Evolutionary conservation across 106 monocot genomes (phyloP), one percentile per base, ranked within the genome.

Genomic region (Dendrobium catenatum): DNA sequence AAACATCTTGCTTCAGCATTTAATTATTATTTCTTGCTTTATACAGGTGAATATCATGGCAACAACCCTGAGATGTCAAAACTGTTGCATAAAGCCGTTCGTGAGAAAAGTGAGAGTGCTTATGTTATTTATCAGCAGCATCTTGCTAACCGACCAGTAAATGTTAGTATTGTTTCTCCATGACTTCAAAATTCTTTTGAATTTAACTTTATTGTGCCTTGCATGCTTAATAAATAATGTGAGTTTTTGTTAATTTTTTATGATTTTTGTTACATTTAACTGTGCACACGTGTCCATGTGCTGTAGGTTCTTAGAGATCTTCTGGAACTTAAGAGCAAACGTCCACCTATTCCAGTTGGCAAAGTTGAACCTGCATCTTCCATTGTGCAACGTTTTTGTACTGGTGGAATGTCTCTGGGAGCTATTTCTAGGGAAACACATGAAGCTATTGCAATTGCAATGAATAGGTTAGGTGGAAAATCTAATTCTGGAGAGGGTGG

Each of bases 401-500:
- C 98, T 73, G 98, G 98, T 84, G 98, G 98, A 24, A 98, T 98
- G 98, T 98, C 98, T 75, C 85, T 98, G 43, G 98, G 98, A 67
- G 98, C 98, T 58, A 98, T 98, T 80, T 98, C 98, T 49, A 89
- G 98, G 80, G 98, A 98, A 82, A 98, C 98, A 46, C 98, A 98
- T 89, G 98, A 98, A 84, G 93, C 95, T 79, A 98, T 98, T 81
- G 98, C 98, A 79, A 95, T 98, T 78, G 98, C 98, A 78, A 98
- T 98, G 98, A 98, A 98, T 72, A 92, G 98, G 84, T 72, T 98
- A 87, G 86, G 91, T 77, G 98, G 98, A 83, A 98, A 98, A 79
- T 98, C 98, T 20, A 98, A 98, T 82, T 98, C 98, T 64, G 98
- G 98, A 58, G 98, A 98, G 87, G 98, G 98, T 81, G 98, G 98